A percentile compares a stretch with the other conserved stretches of the same genome.
Conservation (phyloP, 495 filamentous ascomycete species). For the Diplogelasinospora grovesii region DNA sequence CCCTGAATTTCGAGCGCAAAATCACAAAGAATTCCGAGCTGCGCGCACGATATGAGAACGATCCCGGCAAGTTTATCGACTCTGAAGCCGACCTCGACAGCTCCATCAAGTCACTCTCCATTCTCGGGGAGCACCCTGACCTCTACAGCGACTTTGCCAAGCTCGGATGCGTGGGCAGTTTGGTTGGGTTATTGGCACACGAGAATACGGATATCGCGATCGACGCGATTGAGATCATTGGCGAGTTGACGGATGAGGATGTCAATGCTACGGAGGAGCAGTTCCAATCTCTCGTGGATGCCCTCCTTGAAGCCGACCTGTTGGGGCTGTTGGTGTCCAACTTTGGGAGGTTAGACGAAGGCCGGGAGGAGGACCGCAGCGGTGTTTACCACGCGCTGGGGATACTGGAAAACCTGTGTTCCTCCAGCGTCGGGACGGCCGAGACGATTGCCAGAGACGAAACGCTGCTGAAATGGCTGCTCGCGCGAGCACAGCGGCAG, state of each 20-base stretch:
- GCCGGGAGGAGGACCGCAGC: slow-evolving; percentile 65
- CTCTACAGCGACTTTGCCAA: slow-evolving; percentile 79
- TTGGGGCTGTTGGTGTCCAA: slow-evolving; percentile 79
- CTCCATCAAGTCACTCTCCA: slow-evolving; percentile 80
- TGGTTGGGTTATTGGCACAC: slow-evolving; percentile 80
- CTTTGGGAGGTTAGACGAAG: slow-evolving; percentile 74
- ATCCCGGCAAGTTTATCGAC: slow-evolving; percentile 71
- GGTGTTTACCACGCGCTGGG: slow-evolving; percentile 83
- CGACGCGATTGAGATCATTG: slow-evolving; percentile 81
- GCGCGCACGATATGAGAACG: slow-evolving; percentile 76
- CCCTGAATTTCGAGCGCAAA: slow-evolving; percentile 81
- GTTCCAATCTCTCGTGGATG: slow-evolving; percentile 75
- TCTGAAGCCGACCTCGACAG: slow-evolving; percentile 86
- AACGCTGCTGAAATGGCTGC: slow-evolving; percentile 65
- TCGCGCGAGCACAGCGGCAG: slow-evolving; percentile 46
- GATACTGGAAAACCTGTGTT: slow-evolving; percentile 81
- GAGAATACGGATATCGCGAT: slow-evolving; percentile 98
- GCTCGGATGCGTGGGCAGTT: slow-evolving; percentile 64
- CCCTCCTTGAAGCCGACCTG: slow-evolving; percentile 76
- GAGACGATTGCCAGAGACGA: slow-evolving; percentile 65
- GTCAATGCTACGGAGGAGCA: slow-evolving; percentile 76
- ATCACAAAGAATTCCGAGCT: slow-evolving; percentile 91
- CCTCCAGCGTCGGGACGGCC: slow-evolving; percentile 54
- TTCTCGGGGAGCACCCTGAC: slow-evolving; percentile 79
- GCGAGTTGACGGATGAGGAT: slow-evolving; percentile 91